Percentiles rank a stretch among this genome's conserved stretches.
phyloP scores from a whole-genome alignment of 768 basidiomycete species.

The Hygrocybe punicea region DNA sequence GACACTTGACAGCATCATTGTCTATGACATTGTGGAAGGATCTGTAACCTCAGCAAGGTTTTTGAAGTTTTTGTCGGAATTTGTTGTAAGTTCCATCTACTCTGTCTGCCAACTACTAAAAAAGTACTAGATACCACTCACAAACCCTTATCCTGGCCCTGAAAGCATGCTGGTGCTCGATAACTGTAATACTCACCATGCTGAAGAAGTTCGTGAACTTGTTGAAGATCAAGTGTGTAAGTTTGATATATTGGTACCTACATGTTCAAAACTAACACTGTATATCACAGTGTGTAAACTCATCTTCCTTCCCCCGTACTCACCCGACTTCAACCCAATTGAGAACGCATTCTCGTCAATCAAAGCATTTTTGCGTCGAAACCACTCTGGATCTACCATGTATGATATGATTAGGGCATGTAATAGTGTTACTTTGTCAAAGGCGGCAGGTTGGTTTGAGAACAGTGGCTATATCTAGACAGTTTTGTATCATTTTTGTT shows the following conservation, averaged over 20 bases:
- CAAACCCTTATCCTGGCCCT: constrained; percentile 30
- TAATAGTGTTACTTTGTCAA: too few species aligned
- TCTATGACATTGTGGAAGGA: constrained; percentile 33
- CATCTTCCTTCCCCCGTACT: constrained; percentile 28
- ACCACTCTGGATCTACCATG: too few species aligned
- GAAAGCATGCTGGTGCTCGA: constrained; percentile 38
- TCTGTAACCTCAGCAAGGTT: constrained; percentile 33
- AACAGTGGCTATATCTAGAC: too few species aligned
- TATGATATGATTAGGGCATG: too few species aligned
- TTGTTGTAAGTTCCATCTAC: constrained; percentile 20
- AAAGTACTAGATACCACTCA: constrained; percentile 2
- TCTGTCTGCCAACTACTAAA: not conserved
- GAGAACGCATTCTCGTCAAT: constrained; percentile 28
- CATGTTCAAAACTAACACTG: not conserved
- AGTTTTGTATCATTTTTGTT: too few species aligned
- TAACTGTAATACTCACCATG: constrained; percentile 41
- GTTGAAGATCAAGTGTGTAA: constrained; percentile 27
- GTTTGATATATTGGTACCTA: constrained; percentile 11
- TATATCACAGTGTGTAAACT: not conserved
- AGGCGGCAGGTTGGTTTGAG: too few species aligned
- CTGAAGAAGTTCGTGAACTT: constrained; percentile 28
- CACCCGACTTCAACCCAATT: constrained; percentile 34
- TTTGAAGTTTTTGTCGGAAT: constrained; percentile 27
- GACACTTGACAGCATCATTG: constrained; percentile 23
- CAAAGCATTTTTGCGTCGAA: constrained; percentile 13